Evolutionary conservation across 345 rosid species (phyloP).

Genomic region (Alliaria petiolata): DNA sequence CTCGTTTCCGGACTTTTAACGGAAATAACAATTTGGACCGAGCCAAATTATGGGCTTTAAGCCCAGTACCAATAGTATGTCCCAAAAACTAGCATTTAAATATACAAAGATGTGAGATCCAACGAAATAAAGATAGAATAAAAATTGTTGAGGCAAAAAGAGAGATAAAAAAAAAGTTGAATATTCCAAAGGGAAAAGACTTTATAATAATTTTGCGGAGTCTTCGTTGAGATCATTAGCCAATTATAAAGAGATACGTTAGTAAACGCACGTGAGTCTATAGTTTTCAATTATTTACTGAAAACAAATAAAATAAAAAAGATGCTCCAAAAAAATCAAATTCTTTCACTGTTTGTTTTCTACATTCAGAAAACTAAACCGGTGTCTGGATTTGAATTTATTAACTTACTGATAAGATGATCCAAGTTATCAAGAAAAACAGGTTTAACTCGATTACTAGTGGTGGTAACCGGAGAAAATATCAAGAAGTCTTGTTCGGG

Average conservation of each 20-base stretch:
- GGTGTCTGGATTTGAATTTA: not conserved
- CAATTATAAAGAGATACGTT: conserved; percentile 1
- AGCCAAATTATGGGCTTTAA: too few relatives aligned
- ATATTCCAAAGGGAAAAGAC: not conserved
- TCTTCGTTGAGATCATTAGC: conserved; percentile 15
- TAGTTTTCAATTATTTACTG: not conserved
- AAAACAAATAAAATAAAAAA: not conserved
- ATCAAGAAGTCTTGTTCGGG: too few relatives aligned
- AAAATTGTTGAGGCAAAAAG: not conserved
- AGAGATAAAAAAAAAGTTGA: not conserved
- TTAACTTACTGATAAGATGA: not conserved
- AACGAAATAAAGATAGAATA: not conserved
- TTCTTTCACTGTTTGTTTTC: too few relatives aligned
- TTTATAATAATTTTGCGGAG: not conserved
- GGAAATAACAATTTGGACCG: too few relatives aligned
- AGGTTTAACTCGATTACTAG: too few relatives aligned
- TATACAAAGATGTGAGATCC: not conserved
- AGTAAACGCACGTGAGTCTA: conserved; percentile 13
- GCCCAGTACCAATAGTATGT: too few relatives aligned
- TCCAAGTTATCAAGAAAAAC: too few relatives aligned
- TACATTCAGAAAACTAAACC: too few relatives aligned
- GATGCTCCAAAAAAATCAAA: not conserved
- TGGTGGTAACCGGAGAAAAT: too few relatives aligned
- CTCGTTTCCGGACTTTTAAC: too few relatives aligned
- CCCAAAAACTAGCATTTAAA: too few relatives aligned